These are phyloP conservation scores for Mortierella sp. DNA, from an alignment of 371 early-diverging fungal genomes.

Conservation along the genomic window DNA sequence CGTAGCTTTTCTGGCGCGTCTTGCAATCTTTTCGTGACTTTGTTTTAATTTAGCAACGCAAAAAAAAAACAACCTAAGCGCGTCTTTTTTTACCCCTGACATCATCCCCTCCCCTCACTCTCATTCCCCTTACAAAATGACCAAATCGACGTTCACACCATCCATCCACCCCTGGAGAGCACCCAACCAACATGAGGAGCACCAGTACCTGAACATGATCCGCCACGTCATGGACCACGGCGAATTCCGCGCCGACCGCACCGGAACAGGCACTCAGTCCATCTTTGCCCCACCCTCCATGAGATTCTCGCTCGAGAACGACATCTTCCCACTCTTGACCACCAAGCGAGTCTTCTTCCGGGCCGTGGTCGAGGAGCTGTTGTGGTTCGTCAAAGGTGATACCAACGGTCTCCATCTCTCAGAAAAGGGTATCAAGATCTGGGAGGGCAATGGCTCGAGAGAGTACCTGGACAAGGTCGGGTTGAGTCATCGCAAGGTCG, in stretches of 20 bases:
- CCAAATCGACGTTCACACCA: constrained; percentile 35
- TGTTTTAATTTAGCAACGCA: background rate
- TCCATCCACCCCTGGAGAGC: constrained; percentile 52
- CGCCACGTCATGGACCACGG: constrained; percentile 86
- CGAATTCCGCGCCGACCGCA: constrained; percentile 89
- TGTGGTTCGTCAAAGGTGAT: constrained; percentile 97
- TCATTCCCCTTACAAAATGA: constrained; percentile 13
- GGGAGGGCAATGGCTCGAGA: constrained; percentile 98
- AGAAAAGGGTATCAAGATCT: constrained; percentile 94
- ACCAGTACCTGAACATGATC: constrained; percentile 93
- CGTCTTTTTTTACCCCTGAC: background rate
- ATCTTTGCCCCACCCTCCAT: constrained; percentile 95
- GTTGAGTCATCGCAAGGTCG: constrained; percentile 83
- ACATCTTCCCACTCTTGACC: constrained; percentile 94
- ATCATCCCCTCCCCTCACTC: background rate
- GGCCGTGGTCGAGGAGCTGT: constrained; percentile 95
- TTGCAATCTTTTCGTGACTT: background rate
- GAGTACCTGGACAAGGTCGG: constrained; percentile 93
- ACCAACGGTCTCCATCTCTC: constrained; percentile 89
- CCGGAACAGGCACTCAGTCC: constrained; percentile 97
- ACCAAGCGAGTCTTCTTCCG: constrained; percentile 97
- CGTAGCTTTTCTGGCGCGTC: background rate
- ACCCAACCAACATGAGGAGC: constrained; percentile 77
- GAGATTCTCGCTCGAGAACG: constrained; percentile 88
- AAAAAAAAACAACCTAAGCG: background rate